Base-by-base conservation (phyloP, 352 stramenopile genomes). In the Globisporangium middletonii region DNA sequence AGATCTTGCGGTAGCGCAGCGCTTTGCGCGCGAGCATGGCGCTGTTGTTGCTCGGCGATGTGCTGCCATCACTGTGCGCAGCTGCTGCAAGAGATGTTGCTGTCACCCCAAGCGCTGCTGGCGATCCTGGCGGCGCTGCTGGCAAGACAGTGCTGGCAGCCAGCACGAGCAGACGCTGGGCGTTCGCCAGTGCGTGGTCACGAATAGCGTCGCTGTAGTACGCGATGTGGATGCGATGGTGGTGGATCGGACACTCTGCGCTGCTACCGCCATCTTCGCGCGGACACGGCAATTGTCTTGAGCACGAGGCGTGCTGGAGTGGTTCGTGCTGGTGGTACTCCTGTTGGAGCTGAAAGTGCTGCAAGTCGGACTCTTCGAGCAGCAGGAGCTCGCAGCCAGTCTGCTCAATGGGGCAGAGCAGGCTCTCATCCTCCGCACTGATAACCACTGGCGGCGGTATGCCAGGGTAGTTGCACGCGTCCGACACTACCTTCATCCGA, bases 21-120 rank as follows among this genome's bases (percentile, higher is more conserved):
- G 65, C 65, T 52, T 72, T 72, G 35, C 58, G 57, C 18, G 76
- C 73, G 27, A 86, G 60, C 38, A 79, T 33, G 28, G 58, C 64
- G 45, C 13, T 53, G 45, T 54, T 60, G 50, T 65, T 70, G 30
- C 23, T 42, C 46, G 30, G 27, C n/a, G 38, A 27, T 33, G 53
- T 50, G 47, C 41, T 45, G 41, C 1, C 23, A 23, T 23, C 23
- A 23, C 23, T 23, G 23, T 23, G 23, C 23, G 23, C 23, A 23
- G 23, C 23, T 23, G 23, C 23, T 23, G 23, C 23, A 23, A 23
- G 23, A 23, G 23, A 23, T 23, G 23, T 23, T 23, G 23, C 23
- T 23, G 23, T 23, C 23, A 23, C 23, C 23, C 23, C 23, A 23
- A 23, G 23, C 23, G 23, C 23, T 23, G 23, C 23, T 23, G 23